Percentiles rank a stretch among this genome's conserved stretches.
phyloP scores from a whole-genome alignment of 495 filamentous ascomycete species.

The Aspergillus sclerotioniger region DNA sequence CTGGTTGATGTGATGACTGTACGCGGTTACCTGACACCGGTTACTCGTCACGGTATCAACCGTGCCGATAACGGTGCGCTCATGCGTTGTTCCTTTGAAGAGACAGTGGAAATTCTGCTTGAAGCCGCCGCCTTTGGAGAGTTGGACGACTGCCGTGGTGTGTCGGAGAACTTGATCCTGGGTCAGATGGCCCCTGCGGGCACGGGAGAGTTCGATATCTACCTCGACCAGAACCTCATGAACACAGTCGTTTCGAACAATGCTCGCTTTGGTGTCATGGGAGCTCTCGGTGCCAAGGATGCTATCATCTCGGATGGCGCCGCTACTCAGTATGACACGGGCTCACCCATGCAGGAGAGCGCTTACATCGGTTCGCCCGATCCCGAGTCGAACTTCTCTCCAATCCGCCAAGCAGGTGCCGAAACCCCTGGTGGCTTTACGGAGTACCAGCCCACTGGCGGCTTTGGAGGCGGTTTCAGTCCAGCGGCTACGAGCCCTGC shows the following conservation, averaged over 20 bases:
- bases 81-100: slow-evolving; percentile 99
- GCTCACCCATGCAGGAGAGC: slow-evolving; percentile 80
- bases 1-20: slow-evolving; percentile 98
- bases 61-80: slow-evolving; percentile 94
- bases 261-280: slow-evolving; percentile 74
- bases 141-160: slow-evolving; percentile 93
- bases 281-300: slow-evolving; percentile 70
- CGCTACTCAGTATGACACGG: slow-evolving; percentile 90
- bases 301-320: slow-evolving; percentile 71
- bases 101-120: slow-evolving; percentile 96
- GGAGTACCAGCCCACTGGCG: slow-evolving; percentile 53
- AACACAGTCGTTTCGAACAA: slow-evolving; percentile 92
- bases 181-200: slow-evolving; percentile 95
- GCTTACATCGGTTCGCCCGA: slow-evolving; percentile 74
- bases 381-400: slow-evolving; percentile 82
- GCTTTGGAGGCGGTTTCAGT: slow-evolving; percentile 61
- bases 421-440: slow-evolving; percentile 77
- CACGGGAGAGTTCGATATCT: slow-evolving; percentile 90
- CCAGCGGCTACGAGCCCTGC: slow-evolving; percentile 68
- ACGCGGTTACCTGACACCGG: slow-evolving; percentile 86
- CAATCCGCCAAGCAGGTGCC: slow-evolving; percentile 72
- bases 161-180: slow-evolving; percentile 98
- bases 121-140: slow-evolving; percentile 93
- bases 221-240: slow-evolving; percentile 89
- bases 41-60: slow-evolving; percentile 98